Conservation (phyloP, 1,284 basidiomycete genomes). For the Mycocalia duriaeana region DNA sequence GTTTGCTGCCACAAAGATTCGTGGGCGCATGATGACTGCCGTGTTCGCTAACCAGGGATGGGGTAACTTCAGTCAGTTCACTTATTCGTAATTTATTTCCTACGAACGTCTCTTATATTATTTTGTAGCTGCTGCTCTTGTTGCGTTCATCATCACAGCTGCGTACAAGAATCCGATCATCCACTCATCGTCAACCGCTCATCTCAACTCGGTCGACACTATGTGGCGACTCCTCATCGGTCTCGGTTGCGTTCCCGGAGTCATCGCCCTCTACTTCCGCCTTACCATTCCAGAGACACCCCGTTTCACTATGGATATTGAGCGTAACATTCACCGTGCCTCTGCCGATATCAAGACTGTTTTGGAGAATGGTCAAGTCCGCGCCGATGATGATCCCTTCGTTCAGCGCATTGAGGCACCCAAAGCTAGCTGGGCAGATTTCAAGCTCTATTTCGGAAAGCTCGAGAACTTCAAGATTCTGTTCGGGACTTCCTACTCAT, state of each 20-base stretch:
- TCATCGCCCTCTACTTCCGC: constrained; percentile 70
- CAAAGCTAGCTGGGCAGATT: constrained; percentile 62
- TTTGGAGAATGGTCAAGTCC: constrained; percentile 48
- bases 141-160: constrained; percentile 61
- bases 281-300: constrained; percentile 76
- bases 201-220: constrained; percentile 48
- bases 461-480: constrained; percentile 65
- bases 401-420: constrained; percentile 60
- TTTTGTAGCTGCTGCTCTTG: constrained; percentile 53
- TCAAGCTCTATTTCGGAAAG: constrained; percentile 54
- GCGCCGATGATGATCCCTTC: constrained; percentile 51
- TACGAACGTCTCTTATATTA: constrained; percentile 11
- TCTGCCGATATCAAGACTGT: constrained; percentile 63
- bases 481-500: constrained; percentile 59
- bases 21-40: constrained; percentile 70
- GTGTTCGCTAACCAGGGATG: constrained; percentile 69
- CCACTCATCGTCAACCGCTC: constrained; percentile 31
- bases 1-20: constrained; percentile 69
- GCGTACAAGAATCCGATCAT: constrained; percentile 67
- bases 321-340: constrained; percentile 77
- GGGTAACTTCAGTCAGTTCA: constrained; percentile 55
- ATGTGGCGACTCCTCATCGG: constrained; percentile 72
- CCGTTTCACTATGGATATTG: constrained; percentile 88
- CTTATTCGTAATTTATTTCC: not conserved
- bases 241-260: constrained; percentile 64